phyloP scores from a whole-genome alignment of 495 filamentous ascomycete genomes.

The Lophiostoma macrostomum region DNA sequence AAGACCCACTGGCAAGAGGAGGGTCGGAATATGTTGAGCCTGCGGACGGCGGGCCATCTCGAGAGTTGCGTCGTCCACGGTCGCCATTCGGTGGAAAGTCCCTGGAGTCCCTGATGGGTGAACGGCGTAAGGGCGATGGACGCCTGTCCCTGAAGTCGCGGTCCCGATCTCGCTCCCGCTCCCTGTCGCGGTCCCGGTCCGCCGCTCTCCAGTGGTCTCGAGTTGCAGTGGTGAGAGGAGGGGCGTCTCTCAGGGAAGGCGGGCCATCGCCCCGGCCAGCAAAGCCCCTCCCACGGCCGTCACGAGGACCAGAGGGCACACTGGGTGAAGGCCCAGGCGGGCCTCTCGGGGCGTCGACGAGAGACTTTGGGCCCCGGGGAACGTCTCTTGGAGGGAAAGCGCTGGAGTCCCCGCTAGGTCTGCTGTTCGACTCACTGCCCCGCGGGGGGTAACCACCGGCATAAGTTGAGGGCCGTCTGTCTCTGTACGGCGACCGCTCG shows the following conservation, averaged over 20 bases:
- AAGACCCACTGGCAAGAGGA: constrained; percentile 50
- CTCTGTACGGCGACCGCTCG: constrained; percentile 27
- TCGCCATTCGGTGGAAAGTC: constrained; percentile 42
- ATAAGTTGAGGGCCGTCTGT: constrained; percentile 26
- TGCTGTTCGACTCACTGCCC: constrained; percentile 11
- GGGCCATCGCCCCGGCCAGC: constrained; percentile 13
- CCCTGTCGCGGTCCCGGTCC: constrained; percentile 40
- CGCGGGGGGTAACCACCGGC: constrained; percentile 19
- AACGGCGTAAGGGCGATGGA: constrained; percentile 45
- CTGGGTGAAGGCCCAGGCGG: constrained; percentile 7
- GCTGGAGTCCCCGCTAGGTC: constrained; percentile 15
- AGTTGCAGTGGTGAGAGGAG: constrained; percentile 30
- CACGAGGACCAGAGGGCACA: constrained; percentile 29
- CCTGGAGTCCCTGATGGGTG: constrained; percentile 32
- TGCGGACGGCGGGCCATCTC: constrained; percentile 64
- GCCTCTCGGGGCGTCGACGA: constrained; percentile 19
- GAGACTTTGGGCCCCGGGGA: constrained; percentile 26
- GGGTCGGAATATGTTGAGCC: constrained; percentile 67
- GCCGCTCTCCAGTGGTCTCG: constrained; percentile 12
- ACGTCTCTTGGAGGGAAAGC: constrained; percentile 17
- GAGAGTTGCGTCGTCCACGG: constrained; percentile 55
- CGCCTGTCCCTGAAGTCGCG: constrained; percentile 43
- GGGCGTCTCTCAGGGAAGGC: constrained; percentile 34
- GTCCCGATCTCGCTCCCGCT: constrained; percentile 41
- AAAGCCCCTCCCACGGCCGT: constrained; percentile 20